Evolutionary conservation across 2,329 filamentous ascomycete species (phyloP).

Genomic region (Apiospora kogelbergensis): DNA sequence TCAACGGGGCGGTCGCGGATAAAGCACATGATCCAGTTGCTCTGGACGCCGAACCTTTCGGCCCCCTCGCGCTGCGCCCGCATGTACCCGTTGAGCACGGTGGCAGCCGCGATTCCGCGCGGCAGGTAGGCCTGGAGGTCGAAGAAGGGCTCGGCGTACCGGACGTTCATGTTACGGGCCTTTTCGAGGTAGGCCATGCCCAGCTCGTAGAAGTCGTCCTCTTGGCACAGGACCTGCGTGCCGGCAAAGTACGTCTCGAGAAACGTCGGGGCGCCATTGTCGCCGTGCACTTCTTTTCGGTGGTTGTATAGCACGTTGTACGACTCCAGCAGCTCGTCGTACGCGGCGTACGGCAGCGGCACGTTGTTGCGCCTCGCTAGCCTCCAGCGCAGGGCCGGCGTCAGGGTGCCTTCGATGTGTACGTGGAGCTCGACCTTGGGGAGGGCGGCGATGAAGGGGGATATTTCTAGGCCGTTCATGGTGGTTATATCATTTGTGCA

Average conservation of each 20-base stretch:
- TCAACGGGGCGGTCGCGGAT: constrained; percentile 38
- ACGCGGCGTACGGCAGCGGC: constrained; percentile 48
- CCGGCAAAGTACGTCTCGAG: constrained; percentile 48
- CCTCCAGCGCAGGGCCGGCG: constrained; percentile 40
- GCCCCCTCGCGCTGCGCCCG: constrained; percentile 32
- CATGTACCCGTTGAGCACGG: constrained; percentile 24
- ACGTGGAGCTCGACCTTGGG: constrained; percentile 48
- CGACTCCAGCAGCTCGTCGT: constrained; percentile 54
- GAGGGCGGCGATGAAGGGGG: constrained; percentile 34
- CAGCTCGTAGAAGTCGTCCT: constrained; percentile 12
- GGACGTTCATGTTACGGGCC: constrained; percentile 21
- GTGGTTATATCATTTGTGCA: background rate
- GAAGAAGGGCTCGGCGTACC: constrained; percentile 18
- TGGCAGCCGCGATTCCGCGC: constrained; percentile 13
- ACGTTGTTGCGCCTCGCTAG: constrained; percentile 69
- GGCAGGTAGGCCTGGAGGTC: constrained; percentile 16
- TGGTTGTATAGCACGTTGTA: constrained; percentile 70
- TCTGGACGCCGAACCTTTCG: constrained; percentile 27
- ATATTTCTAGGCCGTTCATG: constrained; percentile 32
- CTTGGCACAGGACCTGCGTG: constrained; percentile 6
- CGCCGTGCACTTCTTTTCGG: constrained; percentile 55
- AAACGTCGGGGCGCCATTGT: constrained; percentile 46
- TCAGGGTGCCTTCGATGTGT: constrained; percentile 47
- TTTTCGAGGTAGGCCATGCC: constrained; percentile 13
- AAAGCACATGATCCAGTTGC: constrained; percentile 43